Base-by-base conservation (phyloP, 1,139 yeast genomes). In the Lodderomyces beijingensis region DNA sequence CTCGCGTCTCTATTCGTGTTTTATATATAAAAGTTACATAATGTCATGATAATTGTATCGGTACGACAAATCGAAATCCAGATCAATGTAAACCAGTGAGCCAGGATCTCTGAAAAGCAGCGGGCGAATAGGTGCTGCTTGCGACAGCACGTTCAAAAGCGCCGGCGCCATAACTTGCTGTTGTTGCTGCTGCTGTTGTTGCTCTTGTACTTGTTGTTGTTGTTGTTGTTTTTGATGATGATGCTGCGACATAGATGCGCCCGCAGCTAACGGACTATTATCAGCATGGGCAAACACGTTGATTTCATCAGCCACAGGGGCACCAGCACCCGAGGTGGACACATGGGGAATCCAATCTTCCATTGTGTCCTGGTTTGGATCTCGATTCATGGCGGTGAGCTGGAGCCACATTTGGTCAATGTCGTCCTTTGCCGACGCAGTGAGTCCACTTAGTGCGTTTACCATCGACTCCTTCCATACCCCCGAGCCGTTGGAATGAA, bases 321-420 rank as follows among this genome's bases (percentile, higher is more conserved):
- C 14, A 12, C n/a, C 14, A 12, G 10, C 12, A n/a, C 12, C 15
- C 16, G 3, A 29, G 32, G 4, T 15, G 19, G 15, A 12, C 7
- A 23, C 6, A 23, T 12, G 10, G 6, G 25, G 25, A 6, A 23
- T 9, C 25, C 25, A 23, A 23, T 14, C 12, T 14, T 23, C 25
- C 10, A 23, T 8, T 14, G 14, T 14, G 12, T 23, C 25, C 24
- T 35, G 36, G n/a, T 20, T 12, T 3, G 37, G 20, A 28, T 52
- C 55, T 21, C 46, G 44, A 34, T 54, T 57, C 53, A 52, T 49
- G 9, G 53, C 50, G 16, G 53, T 45, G 41, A 57, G 48, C 37
- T 50, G 61, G 21, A 50, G 33, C 64, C 64, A 59, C 41, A 57
- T 46, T 33, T 51, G 49, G 33, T 59, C 65, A 14, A 55, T 47